Base-by-base conservation (phyloP, 495 filamentous ascomycete species). In the Coniosporium apollinis region DNA sequence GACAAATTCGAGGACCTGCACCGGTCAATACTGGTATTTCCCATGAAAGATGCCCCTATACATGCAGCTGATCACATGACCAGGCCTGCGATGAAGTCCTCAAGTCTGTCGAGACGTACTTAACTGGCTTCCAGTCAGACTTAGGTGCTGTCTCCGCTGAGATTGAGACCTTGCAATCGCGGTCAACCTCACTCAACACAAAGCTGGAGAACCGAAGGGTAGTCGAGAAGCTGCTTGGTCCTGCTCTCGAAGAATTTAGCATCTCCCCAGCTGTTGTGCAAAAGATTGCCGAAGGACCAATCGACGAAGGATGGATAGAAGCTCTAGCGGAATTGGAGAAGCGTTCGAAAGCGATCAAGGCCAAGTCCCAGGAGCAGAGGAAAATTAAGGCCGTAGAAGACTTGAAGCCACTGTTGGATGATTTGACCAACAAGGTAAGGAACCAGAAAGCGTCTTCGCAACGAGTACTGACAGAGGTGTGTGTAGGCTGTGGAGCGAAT, bases 1-100 rank as follows among this genome's bases (percentile, higher is more conserved):
- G 69, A 79, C 43, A 91, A 80, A 45, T 94, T 92, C 45, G 75
- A 94, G 53, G 85, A 93, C 30, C 65, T 97, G 21, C 89, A 96
- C 52, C 72, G 69, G 35, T 85, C 85, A 5, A 94, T 97, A 43
- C 56, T 65, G 21, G 62, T 65, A 39, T 19, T 33, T 28, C 26
- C 31, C 19, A 38, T 8, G 17, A 7, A 32, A 32, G 17, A 15
- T 32, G 16, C 9, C 8, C 30, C 30, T 32, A 9, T 32, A 32
- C 9, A 32, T 32, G 15, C 9, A 19, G 9, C 26, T 29, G 8
- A 34, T 30, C 31, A 16, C 17, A 2, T 26, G 13, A 13, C 7
- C 53, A 67, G 54, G 80, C 81, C 19, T 96, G 89, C 52, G 86
- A 97, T 55, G 80, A 92, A 46, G 82, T 97, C 28, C 72, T 94